These are phyloP conservation scores for Antitrichia curtipendula DNA, from an alignment of 225 moss, liverwort and hornwort genomes.

Conservation along the genomic window DNA sequence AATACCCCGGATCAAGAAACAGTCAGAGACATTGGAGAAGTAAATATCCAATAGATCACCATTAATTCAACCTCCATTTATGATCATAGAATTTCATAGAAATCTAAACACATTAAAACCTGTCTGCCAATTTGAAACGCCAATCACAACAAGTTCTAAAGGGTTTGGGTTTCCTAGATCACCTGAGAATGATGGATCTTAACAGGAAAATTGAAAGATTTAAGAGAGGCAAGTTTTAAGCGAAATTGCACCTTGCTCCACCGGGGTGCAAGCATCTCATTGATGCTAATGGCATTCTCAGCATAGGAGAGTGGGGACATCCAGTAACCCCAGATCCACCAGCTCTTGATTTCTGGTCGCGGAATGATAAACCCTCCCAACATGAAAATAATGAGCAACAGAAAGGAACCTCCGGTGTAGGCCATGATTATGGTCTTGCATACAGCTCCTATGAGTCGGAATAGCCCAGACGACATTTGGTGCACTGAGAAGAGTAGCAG, in stretches of 20 bases:
- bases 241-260: slow-evolving; percentile 36
- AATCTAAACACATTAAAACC: neutral
- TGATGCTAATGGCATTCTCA: slow-evolving; percentile 64
- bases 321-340: slow-evolving; percentile 96
- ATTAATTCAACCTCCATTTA: neutral
- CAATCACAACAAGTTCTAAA: neutral
- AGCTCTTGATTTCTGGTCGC: slow-evolving; percentile 43
- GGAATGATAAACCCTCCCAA: slow-evolving; percentile 80
- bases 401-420: slow-evolving; percentile 59
- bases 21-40: neutral
- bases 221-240: neutral
- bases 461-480: slow-evolving; percentile 79
- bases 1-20: neutral
- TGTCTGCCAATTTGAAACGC: neutral
- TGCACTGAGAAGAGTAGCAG: slow-evolving; percentile 53
- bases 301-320: slow-evolving; percentile 66
- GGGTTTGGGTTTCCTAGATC: neutral
- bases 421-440: slow-evolving; percentile 71
- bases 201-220: neutral
- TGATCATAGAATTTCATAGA: neutral
- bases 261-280: slow-evolving; percentile 72
- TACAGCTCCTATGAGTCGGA: slow-evolving; percentile 62
- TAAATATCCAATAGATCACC: neutral
- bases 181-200: neutral
- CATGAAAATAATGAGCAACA: slow-evolving; percentile 51